Percentiles rank a stretch among this genome's conserved stretches.
These are phyloP conservation scores for Nothopassalora personata DNA, from an alignment of 2,329 filamentous ascomycete species.

Conservation along the genomic window DNA sequence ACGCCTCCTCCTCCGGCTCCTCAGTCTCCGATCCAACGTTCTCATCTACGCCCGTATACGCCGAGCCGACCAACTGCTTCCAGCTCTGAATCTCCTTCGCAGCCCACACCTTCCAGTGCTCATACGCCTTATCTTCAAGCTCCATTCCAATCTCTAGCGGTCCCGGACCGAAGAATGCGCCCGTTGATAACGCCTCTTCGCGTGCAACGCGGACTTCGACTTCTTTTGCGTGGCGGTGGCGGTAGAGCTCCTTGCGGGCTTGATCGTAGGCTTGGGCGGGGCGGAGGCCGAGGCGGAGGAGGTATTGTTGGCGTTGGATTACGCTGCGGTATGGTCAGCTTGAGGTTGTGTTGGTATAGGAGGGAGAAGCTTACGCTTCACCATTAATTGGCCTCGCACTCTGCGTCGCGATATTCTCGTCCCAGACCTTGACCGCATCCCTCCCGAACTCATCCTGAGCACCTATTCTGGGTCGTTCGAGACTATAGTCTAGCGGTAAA, in stretches of 20 bases:
- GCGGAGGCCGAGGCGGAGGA: conserved; percentile 54
- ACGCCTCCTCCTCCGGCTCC: conserved; percentile 31
- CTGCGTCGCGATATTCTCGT: conserved; percentile 55
- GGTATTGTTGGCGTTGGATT: conserved; percentile 82
- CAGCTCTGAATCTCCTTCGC: conserved; percentile 46
- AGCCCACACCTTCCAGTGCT: conserved; percentile 83
- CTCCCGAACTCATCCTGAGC: conserved; percentile 11
- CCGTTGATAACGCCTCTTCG: conserved; percentile 80
- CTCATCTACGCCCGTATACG: conserved; percentile 35
- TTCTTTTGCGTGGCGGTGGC: conserved; percentile 73
- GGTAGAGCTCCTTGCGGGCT: conserved; percentile 86
- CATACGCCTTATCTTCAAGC: conserved; percentile 73
- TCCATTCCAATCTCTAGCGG: conserved; percentile 71
- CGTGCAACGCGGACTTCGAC: conserved; percentile 74
- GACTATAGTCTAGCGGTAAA: conserved; percentile 25
- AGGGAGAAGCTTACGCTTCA: conserved; percentile 23
- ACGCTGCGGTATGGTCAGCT: conserved; percentile 55
- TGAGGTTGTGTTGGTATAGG: neutral
- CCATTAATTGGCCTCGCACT: conserved; percentile 71
- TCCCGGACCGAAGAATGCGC: conserved; percentile 81
- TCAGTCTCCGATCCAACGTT: conserved; percentile 26
- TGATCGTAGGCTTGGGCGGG: conserved; percentile 71
- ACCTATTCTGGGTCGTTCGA: conserved; percentile 18
- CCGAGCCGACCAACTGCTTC: conserved; percentile 45
- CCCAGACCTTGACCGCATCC: conserved; percentile 44